A percentile compares a stretch with the other conserved stretches of the same genome.
Conservation (phyloP, 2,329 filamentous ascomycete species). For the Fusarium praegraminearum region DNA sequence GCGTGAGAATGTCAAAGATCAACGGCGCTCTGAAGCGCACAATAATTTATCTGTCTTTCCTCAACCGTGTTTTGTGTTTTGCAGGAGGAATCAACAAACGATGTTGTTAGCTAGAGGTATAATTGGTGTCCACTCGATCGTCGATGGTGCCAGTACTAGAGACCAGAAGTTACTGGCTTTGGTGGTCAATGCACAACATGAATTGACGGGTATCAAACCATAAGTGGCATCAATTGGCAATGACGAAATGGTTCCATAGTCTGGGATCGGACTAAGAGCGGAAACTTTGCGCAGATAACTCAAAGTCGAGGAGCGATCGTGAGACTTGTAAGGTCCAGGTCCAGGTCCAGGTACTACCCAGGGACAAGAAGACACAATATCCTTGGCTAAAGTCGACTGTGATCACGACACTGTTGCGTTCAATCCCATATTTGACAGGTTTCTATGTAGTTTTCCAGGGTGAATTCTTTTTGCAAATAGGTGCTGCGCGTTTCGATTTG, state of each 20-base stretch:
- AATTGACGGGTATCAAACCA: conserved; percentile 20
- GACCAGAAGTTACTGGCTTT: conserved; percentile 12
- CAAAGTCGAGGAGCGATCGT: background rate
- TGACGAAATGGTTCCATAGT: conserved; percentile 1
- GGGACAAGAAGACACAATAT: background rate
- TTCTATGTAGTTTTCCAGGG: background rate
- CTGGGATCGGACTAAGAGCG: background rate
- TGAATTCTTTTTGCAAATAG: conserved; percentile 11
- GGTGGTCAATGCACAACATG: conserved; percentile 31
- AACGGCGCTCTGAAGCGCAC: conserved; percentile 17
- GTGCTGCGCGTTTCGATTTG: background rate
- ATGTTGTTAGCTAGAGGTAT: background rate
- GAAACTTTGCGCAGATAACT: conserved; percentile 10
- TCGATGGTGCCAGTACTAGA: conserved; percentile 24
- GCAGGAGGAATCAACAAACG: conserved; percentile 3
- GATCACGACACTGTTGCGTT: conserved; percentile 6
- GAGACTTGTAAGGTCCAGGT: no score
- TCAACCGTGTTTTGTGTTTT: background rate
- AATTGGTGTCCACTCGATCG: conserved; percentile 21
- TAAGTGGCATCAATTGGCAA: conserved; percentile 9
- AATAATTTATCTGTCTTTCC: background rate
- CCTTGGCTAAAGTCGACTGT: conserved; percentile 4
- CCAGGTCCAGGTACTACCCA: no score
- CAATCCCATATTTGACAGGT: conserved; percentile 9
- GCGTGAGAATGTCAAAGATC: background rate